Conservation (phyloP, 2,329 filamentous ascomycete genomes). For the Colletotrichum cordylinicola region DNA sequence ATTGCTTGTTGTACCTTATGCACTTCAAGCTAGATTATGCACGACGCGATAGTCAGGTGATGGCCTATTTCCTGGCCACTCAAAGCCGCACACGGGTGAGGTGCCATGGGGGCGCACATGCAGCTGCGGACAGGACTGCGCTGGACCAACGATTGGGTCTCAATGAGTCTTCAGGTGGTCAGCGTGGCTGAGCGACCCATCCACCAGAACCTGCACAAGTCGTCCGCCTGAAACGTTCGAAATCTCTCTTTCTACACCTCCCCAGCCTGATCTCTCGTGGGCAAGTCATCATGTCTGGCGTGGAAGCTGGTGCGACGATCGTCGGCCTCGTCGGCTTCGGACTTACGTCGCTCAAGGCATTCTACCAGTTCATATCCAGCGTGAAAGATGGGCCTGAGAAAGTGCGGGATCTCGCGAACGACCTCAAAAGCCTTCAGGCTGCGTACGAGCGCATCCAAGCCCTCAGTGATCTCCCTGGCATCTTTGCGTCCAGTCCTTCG, state of each 20-base stretch:
- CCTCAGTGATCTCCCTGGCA: background rate
- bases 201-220: rapidly evolving
- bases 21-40: background rate
- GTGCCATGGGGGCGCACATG: background rate
- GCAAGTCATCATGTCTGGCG: background rate
- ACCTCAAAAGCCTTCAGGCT: background rate
- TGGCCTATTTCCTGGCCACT: background rate
- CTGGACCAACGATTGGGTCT: background rate
- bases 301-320: background rate
- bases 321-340: background rate
- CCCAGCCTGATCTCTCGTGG: background rate
- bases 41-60: background rate
- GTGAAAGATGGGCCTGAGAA: background rate
- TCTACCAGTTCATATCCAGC: background rate
- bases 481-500: background rate
- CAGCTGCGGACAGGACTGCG: background rate
- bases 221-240: rapidly evolving
- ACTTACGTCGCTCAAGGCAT: background rate
- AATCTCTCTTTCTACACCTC: rapidly evolving
- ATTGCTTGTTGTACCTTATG: rapidly evolving
- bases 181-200: background rate
- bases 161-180: rapidly evolving
- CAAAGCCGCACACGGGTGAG: background rate
- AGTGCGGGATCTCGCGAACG: background rate
- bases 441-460: background rate